Percentiles rank a stretch among this genome's conserved stretches.
These are phyloP conservation scores for Fusarium sp. DNA, from an alignment of 2,329 filamentous ascomycete species.

Conservation along the genomic window DNA sequence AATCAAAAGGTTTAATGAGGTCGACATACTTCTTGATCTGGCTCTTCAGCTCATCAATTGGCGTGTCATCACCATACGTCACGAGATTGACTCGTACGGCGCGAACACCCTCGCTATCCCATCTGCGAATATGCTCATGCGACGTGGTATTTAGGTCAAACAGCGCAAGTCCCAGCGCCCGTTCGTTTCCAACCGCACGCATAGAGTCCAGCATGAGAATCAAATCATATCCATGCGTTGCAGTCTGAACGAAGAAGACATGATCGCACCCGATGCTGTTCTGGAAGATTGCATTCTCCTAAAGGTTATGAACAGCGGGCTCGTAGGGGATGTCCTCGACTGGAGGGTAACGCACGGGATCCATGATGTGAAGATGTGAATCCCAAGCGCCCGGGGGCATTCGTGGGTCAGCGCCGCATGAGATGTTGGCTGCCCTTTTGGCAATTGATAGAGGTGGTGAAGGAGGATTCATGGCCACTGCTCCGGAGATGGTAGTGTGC, in stretches of 20 bases:
- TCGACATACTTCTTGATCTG: background rate
- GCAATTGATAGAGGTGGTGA: background rate
- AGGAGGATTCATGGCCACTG: background rate
- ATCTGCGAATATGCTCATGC: background rate
- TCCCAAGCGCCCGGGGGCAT: background rate
- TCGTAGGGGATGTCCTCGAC: background rate
- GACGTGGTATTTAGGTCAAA: background rate
- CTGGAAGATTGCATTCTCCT: background rate
- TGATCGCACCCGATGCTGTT: background rate
- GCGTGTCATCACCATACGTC: background rate
- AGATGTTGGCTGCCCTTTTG: background rate
- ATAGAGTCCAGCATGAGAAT: background rate
- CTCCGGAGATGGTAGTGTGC: fast-evolving
- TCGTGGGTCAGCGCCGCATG: background rate
- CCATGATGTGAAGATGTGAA: slow-evolving; percentile 7
- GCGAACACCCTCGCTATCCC: background rate
- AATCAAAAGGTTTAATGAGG: background rate
- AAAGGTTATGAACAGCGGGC: background rate
- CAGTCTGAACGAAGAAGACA: background rate
- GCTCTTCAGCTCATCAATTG: background rate
- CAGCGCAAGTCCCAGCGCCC: background rate
- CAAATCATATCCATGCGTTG: background rate
- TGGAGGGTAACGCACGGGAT: background rate
- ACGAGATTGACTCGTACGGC: background rate
- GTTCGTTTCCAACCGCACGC: background rate